Evolutionary conservation across 345 rosid species (phyloP).

Genomic region (Isatis tinctoria): DNA sequence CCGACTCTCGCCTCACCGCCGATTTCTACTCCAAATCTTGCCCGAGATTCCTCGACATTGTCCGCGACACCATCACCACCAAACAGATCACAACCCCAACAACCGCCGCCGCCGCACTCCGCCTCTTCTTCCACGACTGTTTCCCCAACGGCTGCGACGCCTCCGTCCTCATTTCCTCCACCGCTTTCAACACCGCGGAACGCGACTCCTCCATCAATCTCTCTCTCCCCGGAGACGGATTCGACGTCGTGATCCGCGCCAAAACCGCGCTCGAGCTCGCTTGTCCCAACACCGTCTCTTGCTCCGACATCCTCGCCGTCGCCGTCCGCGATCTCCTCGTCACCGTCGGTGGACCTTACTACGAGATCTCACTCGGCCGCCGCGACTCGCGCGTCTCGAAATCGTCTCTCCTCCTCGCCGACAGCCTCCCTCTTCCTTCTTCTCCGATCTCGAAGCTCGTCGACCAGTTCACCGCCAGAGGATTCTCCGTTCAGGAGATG

Average conservation of each 20-base stretch:
- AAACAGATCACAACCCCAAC: constrained; percentile 78
- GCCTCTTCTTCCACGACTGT: constrained; percentile 82
- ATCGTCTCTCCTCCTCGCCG: constrained; percentile 38
- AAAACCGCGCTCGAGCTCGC: constrained; percentile 85
- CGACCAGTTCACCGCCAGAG: background rate
- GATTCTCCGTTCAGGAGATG: constrained; percentile 30
- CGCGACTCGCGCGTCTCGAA: constrained; percentile 54
- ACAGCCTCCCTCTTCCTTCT: constrained; percentile 63
- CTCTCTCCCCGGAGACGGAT: constrained; percentile 87
- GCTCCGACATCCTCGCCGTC: constrained; percentile 72
- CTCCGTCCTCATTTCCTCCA: constrained; percentile 58
- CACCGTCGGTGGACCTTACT: constrained; percentile 71
- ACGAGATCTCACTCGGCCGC: constrained; percentile 64
- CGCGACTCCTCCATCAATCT: constrained; percentile 75
- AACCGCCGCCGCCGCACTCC: constrained; percentile 75
- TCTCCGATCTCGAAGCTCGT: constrained; percentile 46
- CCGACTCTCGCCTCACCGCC: constrained; percentile 40
- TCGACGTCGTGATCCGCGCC: constrained; percentile 69
- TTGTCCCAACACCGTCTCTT: constrained; percentile 82
- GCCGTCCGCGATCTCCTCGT: constrained; percentile 73
- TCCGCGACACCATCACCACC: constrained; percentile 56
- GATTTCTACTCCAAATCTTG: constrained; percentile 65
- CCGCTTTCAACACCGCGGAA: constrained; percentile 58
- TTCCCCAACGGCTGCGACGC: constrained; percentile 77
- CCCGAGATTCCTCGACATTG: constrained; percentile 29